A percentile compares a stretch with the other conserved stretches of the same genome.
phyloP scores from a whole-genome alignment of 176 grass and related monocot genomes.

The Rhipidocladum racemiflorum region DNA sequence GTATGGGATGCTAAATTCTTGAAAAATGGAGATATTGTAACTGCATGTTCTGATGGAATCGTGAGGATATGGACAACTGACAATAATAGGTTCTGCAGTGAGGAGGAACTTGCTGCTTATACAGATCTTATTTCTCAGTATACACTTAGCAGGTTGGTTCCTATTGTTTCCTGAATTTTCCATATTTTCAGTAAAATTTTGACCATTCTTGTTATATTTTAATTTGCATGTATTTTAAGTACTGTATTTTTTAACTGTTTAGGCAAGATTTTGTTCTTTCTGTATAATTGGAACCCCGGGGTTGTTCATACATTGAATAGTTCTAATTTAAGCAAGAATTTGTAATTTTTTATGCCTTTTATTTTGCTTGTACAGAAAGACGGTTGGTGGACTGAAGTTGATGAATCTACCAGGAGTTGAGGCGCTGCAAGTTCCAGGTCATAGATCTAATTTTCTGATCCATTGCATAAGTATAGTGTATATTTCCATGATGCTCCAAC shows the following conservation, averaged over 20 bases:
- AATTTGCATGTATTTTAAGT: background rate
- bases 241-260: conserved; percentile 7
- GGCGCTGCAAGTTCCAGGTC: conserved; percentile 90
- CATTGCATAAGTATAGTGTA: conserved; percentile 1
- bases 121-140: conserved; percentile 72
- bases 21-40: conserved; percentile 85
- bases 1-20: conserved; percentile 93
- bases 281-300: background rate
- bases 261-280: background rate
- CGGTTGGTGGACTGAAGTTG: conserved; percentile 88
- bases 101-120: conserved; percentile 67
- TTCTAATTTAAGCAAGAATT: background rate
- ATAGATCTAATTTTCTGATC: conserved; percentile 24
- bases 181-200: background rate
- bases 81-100: conserved; percentile 49
- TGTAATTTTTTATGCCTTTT: background rate
- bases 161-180: background rate
- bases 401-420: conserved; percentile 90
- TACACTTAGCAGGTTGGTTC: conserved; percentile 58
- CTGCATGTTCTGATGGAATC: conserved; percentile 85
- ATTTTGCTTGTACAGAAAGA: conserved; percentile 58
- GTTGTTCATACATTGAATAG: background rate
- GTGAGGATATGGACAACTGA: conserved; percentile 73
- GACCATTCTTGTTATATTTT: conserved; percentile 1
- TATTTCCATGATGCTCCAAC: background rate